A percentile compares a stretch with the other conserved stretches of the same genome.
phyloP scores from a whole-genome alignment of 2,329 filamentous ascomycete genomes.

The Colletotrichum lindemuthianum region DNA sequence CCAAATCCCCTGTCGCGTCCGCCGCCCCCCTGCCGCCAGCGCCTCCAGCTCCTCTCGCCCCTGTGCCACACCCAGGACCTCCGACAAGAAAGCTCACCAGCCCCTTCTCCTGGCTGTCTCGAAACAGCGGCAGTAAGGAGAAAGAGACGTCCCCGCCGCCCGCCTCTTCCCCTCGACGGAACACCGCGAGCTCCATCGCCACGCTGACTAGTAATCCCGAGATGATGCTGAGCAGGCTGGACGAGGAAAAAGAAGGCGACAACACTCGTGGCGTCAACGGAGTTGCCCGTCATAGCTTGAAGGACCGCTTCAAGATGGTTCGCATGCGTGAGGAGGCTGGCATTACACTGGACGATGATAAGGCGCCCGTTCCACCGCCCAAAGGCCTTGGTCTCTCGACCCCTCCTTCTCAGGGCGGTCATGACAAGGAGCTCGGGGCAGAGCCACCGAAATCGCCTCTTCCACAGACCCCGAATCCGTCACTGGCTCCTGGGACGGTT shows the following conservation, averaged over 20 bases:
- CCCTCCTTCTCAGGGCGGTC: constrained; percentile 39
- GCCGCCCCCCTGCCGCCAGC: constrained; percentile 44
- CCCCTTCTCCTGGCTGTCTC: constrained; percentile 86
- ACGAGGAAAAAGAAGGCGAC: constrained; percentile 71
- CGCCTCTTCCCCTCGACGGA: constrained; percentile 62
- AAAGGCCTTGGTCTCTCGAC: constrained; percentile 39
- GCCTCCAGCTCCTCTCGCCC: constrained; percentile 41
- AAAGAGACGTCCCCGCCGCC: constrained; percentile 65
- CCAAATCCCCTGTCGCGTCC: constrained; percentile 55
- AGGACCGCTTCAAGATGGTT: constrained; percentile 82
- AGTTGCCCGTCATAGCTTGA: constrained; percentile 70
- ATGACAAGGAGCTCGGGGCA: constrained; percentile 26
- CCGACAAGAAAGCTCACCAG: constrained; percentile 80
- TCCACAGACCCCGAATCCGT: constrained; percentile 73
- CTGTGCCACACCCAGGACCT: constrained; percentile 48
- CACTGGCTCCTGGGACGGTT: constrained; percentile 84
- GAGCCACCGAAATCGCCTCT: constrained; percentile 51
- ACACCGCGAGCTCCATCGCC: constrained; percentile 82
- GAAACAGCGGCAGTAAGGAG: constrained; percentile 69
- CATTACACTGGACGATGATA: constrained; percentile 63
- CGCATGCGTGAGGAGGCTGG: constrained; percentile 79
- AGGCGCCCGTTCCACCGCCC: constrained; percentile 43
- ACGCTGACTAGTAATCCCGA: constrained; percentile 85
- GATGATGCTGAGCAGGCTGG: constrained; percentile 79
- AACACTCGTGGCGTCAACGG: constrained; percentile 50